Evolutionary conservation across 2,329 filamentous ascomycete species (phyloP), one percentile per base, ranked within the genome.

Genomic region (Verticillium alfalfae): DNA sequence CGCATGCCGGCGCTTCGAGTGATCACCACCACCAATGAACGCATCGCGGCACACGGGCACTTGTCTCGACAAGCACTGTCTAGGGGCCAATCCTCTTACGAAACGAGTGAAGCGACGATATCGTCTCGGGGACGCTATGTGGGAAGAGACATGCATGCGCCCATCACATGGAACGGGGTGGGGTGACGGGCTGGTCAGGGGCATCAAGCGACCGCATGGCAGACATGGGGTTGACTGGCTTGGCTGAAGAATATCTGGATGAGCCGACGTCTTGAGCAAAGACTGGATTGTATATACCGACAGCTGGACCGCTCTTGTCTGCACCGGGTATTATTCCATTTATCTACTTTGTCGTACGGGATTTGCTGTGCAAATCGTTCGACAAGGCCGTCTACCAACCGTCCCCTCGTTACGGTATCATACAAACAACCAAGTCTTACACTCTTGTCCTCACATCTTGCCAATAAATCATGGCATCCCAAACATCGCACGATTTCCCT

Each of bases 401-500:
- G 36, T 55, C 58, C 55, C 18, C 49, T 58, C 58, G n/a, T 31
- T 52, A 49, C 60, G 55, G 7, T 45, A n/a, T 12, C 22, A 45
- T 49, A 56, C 57, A 31, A 8, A n/a, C 36, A 16, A 45, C 5
- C 34, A 22, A 52, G 36, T 39, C 26, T 22, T 4, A 38, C 39
- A 55, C 58, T 59, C 54, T 31, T 31, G 26, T 31, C 26, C 26
- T 31, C 26, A 31, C 26, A 31, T 31, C 26, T 31, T 31, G 26
- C 26, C 26, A 4, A 31, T 31, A 31, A 63, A 70, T 59, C 64
- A 82, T 83, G 77, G 70, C 78, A 52, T 68, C 73, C 59, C 70
- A 76, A 59, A 76, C 76, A 37, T 69, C 69, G 6, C 66, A 70
- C 37, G 61, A 68, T 34, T 82, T 81, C 63, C 79, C 79, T 4